Evolutionary conservation across 2,329 filamentous ascomycete genomes (phyloP).

Genomic region (Trichoderma guizhouense): DNA sequence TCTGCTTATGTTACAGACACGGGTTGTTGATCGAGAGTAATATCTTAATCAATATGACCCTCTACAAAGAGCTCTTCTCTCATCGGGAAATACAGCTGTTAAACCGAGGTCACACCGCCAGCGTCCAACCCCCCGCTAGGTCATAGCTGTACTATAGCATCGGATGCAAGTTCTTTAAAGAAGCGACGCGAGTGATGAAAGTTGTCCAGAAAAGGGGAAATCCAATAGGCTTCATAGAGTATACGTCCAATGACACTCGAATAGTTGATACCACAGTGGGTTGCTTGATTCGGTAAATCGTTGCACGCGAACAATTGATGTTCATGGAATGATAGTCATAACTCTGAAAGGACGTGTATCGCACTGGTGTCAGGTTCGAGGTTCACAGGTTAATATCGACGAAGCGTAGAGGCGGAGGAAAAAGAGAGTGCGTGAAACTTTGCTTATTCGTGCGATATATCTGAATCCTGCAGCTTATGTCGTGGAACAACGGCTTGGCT

Average conservation of each 20-base stretch:
- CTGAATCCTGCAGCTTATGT: background rate
- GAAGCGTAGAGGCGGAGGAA: background rate
- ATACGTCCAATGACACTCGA: background rate
- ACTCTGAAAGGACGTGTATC: background rate
- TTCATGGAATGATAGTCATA: background rate
- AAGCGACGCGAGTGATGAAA: background rate
- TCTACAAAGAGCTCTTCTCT: background rate
- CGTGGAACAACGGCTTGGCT: background rate
- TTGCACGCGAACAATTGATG: background rate
- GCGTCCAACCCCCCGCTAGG: background rate
- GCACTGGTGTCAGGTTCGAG: background rate
- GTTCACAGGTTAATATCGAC: background rate
- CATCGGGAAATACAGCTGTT: background rate
- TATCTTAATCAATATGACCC: background rate
- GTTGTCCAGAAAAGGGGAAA: too few relatives aligned
- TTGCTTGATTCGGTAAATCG: background rate
- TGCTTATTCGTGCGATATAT: background rate
- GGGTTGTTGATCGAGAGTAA: background rate
- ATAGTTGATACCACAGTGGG: background rate
- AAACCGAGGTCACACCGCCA: background rate
- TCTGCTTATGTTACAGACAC: background rate
- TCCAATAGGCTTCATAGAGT: too few relatives aligned
- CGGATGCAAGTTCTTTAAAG: background rate
- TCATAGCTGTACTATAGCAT: background rate
- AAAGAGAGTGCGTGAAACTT: background rate